Base-by-base conservation (phyloP, 257 asterid genomes). In the Plectranthus barbatus region DNA sequence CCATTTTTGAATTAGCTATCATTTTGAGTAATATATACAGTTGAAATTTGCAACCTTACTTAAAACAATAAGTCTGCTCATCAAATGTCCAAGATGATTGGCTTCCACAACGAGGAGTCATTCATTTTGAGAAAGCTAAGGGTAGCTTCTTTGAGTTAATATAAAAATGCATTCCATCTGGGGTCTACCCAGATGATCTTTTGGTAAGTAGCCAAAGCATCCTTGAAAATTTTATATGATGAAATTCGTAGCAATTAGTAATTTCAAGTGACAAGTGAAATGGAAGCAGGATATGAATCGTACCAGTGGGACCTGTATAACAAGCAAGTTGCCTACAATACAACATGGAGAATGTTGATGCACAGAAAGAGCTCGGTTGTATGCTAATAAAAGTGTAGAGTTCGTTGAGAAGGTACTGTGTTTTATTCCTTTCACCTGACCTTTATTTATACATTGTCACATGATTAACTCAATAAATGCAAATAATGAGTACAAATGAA, bases 221-320 rank as follows among this genome's bases (percentile, higher is more conserved):
- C 31, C 31, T 26, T 5, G 2, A 26, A 26, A 26, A 26, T 26
- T 65, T 15, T 19, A 41, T 5, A 24, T 54, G 48, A 63, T 10
- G 15, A 31, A 40, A 13, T 24, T 44, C 39, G 26, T 26, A 52
- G 44, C 15, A 6, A 58, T 15, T 7, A 19, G 7, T 31, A 48
- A 59, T 2, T 18, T 29, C 31, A 56, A 56, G 26, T 0, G 23
- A 29, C 11, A 10, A 23, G 34, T 19, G 18, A 23, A 20, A 39
- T 6, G 39, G 24, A 29, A 26, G 26, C 9, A 33, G 54, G n/a
- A 44, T 36, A 12, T 10, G 51, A 44, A 63, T 17, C 12, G 19
- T 80, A 88, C 96, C 91, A 75, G 94, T 85, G 37, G 96, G 79
- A 46, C 96, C 96, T 3, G 88, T 88, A 70, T 46, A 83, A 64